Conservation (phyloP, 1,284 basidiomycete species). For the Apiotrichum veenhuisii region DNA sequence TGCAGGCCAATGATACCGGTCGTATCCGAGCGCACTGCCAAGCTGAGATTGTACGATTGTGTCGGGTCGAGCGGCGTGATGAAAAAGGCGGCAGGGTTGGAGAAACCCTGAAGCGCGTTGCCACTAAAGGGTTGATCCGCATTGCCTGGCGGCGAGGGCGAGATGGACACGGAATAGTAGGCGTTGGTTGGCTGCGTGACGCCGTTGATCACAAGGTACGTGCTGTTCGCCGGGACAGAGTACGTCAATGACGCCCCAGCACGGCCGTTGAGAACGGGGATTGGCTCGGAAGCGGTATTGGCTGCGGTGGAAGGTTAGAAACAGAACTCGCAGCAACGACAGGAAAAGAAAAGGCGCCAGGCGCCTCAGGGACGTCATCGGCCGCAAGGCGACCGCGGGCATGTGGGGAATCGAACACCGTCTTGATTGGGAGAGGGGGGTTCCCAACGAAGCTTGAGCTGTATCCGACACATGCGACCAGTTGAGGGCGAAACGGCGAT, state of each 20-base stretch:
- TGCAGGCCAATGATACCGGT: not conserved
- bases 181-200: constrained; percentile 1
- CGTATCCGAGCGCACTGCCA: not conserved
- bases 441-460: too few species aligned
- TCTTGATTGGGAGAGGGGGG: too few species aligned
- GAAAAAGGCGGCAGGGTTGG: not conserved
- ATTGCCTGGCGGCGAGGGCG: not conserved
- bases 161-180: constrained; percentile 1
- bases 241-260: not conserved
- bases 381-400: too few species aligned
- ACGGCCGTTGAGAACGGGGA: constrained; percentile 1
- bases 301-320: not conserved
- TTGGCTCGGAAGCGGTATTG: not conserved
- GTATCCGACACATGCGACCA: too few species aligned
- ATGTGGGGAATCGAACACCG: too few species aligned
- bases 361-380: too few species aligned
- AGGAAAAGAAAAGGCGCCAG: not conserved
- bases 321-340: not conserved
- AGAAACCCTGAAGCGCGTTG: not conserved
- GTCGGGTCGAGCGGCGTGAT: not conserved
- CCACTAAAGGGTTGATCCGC: not conserved
- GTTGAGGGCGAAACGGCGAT: too few species aligned
- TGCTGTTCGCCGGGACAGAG: constrained; percentile 9
- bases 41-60: not conserved
- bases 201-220: constrained; percentile 11